Evolutionary conservation across 768 basidiomycete species (phyloP).

Genomic region (Pisolithus tinctorius): DNA sequence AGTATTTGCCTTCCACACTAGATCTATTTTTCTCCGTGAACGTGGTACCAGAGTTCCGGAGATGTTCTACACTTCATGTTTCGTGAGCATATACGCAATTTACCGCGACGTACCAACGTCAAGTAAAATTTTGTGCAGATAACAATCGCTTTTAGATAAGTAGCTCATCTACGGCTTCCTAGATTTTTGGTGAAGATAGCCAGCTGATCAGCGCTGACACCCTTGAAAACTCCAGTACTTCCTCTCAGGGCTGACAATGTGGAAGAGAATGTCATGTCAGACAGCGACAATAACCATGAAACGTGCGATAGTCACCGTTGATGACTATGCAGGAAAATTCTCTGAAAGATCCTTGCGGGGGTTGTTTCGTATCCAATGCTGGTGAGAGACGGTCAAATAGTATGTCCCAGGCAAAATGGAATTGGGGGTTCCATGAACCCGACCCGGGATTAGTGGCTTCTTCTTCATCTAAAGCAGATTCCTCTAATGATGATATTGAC

Average conservation of each 20-base stretch:
- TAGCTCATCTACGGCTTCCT: conserved; percentile 96
- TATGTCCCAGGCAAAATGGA: conserved; percentile 88
- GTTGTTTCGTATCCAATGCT: conserved; percentile 28
- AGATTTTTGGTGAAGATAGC: conserved; percentile 88
- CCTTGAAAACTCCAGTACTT: too few species aligned
- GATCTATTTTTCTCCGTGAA: too few species aligned
- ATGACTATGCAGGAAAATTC: conserved; percentile 82
- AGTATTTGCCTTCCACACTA: too few species aligned
- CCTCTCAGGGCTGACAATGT: too few species aligned
- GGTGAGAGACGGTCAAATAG: conserved; percentile 73
- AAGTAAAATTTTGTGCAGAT: conserved; percentile 62
- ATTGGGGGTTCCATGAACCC: conserved; percentile 78
- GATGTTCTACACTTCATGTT: too few species aligned
- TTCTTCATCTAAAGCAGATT: conserved; percentile 48
- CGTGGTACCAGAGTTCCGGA: too few species aligned
- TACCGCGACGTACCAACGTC: conserved; percentile 17
- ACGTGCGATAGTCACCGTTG: conserved; percentile 56
- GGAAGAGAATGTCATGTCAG: conserved; percentile 46
- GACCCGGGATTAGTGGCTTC: conserved; percentile 43
- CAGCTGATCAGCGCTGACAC: conserved; percentile 52
- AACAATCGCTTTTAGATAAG: conserved; percentile 79
- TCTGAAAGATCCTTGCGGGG: conserved; percentile 58
- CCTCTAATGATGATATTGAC: conserved; percentile 33
- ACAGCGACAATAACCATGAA: not conserved
- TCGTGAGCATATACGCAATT: too few species aligned